Base-by-base conservation (phyloP, 768 basidiomycete genomes). In the Suillus cothurnatus region DNA sequence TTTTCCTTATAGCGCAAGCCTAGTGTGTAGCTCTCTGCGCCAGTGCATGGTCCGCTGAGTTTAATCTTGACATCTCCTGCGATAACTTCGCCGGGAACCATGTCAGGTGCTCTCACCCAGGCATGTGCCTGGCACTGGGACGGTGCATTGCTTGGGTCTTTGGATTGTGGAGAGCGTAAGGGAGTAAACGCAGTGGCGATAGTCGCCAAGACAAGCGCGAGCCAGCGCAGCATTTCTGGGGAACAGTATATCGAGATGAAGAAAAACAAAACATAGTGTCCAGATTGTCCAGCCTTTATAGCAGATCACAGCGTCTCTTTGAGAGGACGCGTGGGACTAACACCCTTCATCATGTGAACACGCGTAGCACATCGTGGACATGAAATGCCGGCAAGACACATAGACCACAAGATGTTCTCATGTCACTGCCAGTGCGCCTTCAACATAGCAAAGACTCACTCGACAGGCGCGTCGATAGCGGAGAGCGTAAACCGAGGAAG, bases 91-190 rank as follows among this genome's bases (percentile, higher is more conserved):
- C 31, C 49, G 19, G 61, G 61, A 43, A 61, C 47, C 61, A 61
- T 61, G 19, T 61, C 61, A 9, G 61, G 61, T 53, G 61, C 61
- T 38, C 61, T 55, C 26, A 58, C 61, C 61, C 52, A 62, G 28
- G 61, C 47, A 21, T 8, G 52, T n/a, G 50, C 61, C 12, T 39
- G 61, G n/a, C 52, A 62, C 11, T 61, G 34, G 17, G 31, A n/a
- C 19, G 23, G 32, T 52, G 9, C 34, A 59, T 57, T 8, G 4
- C 15, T 23, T 26, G 14, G 14, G 6, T 38, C n/a, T 19, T 26
- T 38, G 8, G 8, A 26, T 57, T 26, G 3, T 19, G 26, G 36
- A 58, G 23, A 26, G 23, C 36, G 14, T 28, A 26, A 15, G 34
- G 15, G 34, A 38, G 15, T 17, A 15, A 15, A 26, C 2, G 17